Percentiles rank a stretch among this genome's conserved stretches.
Evolutionary conservation across 129 eudicot species (phyloP).

Genomic region (Tagetes erecta): DNA sequence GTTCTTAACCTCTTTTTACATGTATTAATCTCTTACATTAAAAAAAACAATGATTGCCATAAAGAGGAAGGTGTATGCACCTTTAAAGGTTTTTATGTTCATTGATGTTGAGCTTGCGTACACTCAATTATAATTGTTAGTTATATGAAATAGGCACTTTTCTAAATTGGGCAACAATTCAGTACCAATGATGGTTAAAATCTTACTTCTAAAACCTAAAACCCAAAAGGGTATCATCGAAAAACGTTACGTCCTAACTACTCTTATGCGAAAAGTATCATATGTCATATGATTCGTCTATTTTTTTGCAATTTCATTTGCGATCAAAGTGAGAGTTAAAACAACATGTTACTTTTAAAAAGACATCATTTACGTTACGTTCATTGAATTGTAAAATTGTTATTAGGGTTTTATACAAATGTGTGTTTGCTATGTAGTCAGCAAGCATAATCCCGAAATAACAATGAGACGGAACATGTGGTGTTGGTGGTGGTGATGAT

Average conservation of each 20-base stretch:
- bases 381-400: background rate
- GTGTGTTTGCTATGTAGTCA: background rate
- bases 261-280: background rate
- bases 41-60: constrained; percentile 17
- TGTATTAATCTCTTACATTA: background rate
- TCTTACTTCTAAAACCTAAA: background rate
- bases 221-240: background rate
- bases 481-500: background rate
- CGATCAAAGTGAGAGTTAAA: background rate
- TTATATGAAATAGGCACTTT: constrained; percentile 15
- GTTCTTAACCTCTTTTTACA: background rate
- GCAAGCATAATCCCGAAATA: background rate
- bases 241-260: constrained; percentile 13
- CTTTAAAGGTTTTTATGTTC: background rate
- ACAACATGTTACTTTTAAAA: background rate
- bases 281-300: background rate
- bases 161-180: constrained; percentile 15
- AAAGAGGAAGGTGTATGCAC: constrained; percentile 17
- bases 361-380: background rate
- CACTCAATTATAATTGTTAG: constrained; percentile 22
- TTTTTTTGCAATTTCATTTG: background rate
- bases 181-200: background rate
- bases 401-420: background rate
- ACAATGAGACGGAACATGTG: background rate
- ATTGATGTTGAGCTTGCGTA: constrained; percentile 27